Evolutionary conservation across 192 early-diverging fungal genomes (phyloP).

Genomic region (Coemansia asiatica): DNA sequence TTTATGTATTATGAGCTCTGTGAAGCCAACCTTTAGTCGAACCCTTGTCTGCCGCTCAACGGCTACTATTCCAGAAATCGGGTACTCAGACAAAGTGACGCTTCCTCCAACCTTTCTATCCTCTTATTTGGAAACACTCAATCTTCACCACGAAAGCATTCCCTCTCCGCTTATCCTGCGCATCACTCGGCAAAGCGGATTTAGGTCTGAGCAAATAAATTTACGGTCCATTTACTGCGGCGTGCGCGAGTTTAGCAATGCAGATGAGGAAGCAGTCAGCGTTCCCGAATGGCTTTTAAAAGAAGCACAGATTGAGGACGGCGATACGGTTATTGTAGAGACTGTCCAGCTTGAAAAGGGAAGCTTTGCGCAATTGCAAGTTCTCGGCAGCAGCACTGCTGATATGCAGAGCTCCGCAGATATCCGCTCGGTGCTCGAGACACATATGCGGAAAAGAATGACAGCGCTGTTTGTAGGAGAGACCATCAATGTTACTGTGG

Average conservation of each 20-base stretch:
- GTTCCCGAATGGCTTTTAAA: slow-evolving; percentile 61
- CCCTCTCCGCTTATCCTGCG: slow-evolving; percentile 45
- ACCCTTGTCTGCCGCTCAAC: background rate
- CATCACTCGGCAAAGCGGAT: background rate
- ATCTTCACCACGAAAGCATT: slow-evolving; percentile 6
- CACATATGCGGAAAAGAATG: slow-evolving; percentile 64
- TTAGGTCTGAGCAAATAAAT: background rate
- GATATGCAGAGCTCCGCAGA: slow-evolving; percentile 17
- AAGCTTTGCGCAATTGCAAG: slow-evolving; percentile 63
- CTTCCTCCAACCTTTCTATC: background rate
- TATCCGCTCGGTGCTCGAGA: slow-evolving; percentile 64
- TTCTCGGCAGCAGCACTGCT: slow-evolving; percentile 26
- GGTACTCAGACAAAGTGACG: slow-evolving; percentile 1
- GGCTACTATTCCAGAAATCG: background rate
- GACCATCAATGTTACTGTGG: slow-evolving; percentile 59
- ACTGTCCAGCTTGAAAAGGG: slow-evolving; percentile 66
- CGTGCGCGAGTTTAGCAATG: slow-evolving; percentile 71
- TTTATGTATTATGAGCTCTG: background rate
- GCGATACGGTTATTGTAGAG: slow-evolving; percentile 57
- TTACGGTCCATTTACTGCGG: slow-evolving; percentile 43
- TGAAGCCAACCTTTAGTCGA: background rate
- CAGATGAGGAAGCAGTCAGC: slow-evolving; percentile 49
- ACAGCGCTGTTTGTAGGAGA: slow-evolving; percentile 71
- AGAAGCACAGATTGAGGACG: slow-evolving; percentile 40
- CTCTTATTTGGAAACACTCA: background rate